These are phyloP conservation scores for Termitomyces sp. DNA, from an alignment of 768 basidiomycete genomes.

Conservation along the genomic window DNA sequence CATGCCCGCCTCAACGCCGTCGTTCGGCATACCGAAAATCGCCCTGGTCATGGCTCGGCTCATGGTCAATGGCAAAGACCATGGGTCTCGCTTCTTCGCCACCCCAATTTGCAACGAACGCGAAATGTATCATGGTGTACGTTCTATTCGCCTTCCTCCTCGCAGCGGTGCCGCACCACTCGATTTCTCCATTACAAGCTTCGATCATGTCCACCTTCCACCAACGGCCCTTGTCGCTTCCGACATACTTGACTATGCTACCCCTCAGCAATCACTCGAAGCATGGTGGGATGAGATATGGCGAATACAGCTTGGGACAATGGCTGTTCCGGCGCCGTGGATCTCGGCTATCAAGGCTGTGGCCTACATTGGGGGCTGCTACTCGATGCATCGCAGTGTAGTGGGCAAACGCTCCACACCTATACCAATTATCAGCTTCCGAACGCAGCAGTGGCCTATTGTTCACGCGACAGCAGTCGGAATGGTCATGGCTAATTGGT, in stretches of 20 bases:
- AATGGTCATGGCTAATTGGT: slow-evolving; percentile 49
- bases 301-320: slow-evolving; percentile 52
- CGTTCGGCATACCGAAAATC: slow-evolving; percentile 49
- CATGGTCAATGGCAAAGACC: slow-evolving; percentile 46
- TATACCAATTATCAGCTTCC: slow-evolving; percentile 56
- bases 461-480: slow-evolving; percentile 47
- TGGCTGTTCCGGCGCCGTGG: slow-evolving; percentile 46
- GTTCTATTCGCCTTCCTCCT: slow-evolving; percentile 45
- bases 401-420: slow-evolving; percentile 37
- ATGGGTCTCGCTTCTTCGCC: slow-evolving; percentile 50
- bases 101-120: slow-evolving; percentile 51
- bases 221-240: slow-evolving; percentile 45
- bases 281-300: slow-evolving; percentile 56
- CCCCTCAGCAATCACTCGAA: slow-evolving; percentile 36
- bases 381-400: slow-evolving; percentile 52
- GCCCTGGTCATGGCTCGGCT: slow-evolving; percentile 55
- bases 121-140: slow-evolving; percentile 51
- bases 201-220: slow-evolving; percentile 50
- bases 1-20: slow-evolving; percentile 55
- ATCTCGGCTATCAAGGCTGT: slow-evolving; percentile 48
- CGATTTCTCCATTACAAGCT: slow-evolving; percentile 54
- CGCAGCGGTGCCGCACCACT: slow-evolving; percentile 52
- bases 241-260: slow-evolving; percentile 34
- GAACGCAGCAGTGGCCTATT: slow-evolving; percentile 63
- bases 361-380: slow-evolving; percentile 55